Conservation (phyloP, 345 rosid genomes). For the Geranium rotundifolium region DNA sequence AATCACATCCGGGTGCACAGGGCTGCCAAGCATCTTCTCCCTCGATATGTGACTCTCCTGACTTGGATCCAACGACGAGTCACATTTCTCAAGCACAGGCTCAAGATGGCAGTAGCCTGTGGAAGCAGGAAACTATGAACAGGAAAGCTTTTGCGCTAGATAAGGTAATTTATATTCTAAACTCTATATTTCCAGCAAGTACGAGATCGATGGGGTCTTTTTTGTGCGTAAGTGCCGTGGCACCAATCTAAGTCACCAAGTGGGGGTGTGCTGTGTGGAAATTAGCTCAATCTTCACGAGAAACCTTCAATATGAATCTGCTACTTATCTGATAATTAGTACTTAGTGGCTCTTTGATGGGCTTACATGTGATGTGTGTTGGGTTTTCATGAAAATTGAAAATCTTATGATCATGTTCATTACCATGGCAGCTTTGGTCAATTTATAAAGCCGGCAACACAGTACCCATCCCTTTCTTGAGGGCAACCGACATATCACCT, state of each 20-base stretch:
- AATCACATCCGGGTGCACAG: conserved; percentile 18
- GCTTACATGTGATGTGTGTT: background rate
- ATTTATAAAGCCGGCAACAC: conserved; percentile 97
- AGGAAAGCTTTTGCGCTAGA: conserved; percentile 79
- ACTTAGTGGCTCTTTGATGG: background rate
- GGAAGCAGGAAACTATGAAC: conserved; percentile 64
- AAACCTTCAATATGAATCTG: background rate
- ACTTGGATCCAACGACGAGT: conserved; percentile 27
- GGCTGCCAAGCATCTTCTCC: conserved; percentile 18
- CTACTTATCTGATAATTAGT: background rate
- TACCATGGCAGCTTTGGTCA: conserved; percentile 69
- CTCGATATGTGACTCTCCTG: conserved; percentile 22
- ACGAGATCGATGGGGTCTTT: background rate
- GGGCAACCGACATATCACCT: conserved; percentile 96
- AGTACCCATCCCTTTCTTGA: conserved; percentile 94
- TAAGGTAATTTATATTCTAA: conserved; percentile 40
- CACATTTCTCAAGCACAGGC: conserved; percentile 27
- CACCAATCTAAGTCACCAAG: background rate
- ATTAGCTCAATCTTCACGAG: no score
- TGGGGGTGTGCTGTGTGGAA: background rate
- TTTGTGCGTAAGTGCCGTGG: conserved; percentile 5
- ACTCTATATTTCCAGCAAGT: no score
- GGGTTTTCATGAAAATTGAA: background rate
- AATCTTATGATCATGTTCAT: background rate
- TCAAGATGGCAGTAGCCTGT: conserved; percentile 35